Evolutionary conservation across 1,139 yeast genomes (phyloP).

Genomic region (Nematodospora anomalae): DNA sequence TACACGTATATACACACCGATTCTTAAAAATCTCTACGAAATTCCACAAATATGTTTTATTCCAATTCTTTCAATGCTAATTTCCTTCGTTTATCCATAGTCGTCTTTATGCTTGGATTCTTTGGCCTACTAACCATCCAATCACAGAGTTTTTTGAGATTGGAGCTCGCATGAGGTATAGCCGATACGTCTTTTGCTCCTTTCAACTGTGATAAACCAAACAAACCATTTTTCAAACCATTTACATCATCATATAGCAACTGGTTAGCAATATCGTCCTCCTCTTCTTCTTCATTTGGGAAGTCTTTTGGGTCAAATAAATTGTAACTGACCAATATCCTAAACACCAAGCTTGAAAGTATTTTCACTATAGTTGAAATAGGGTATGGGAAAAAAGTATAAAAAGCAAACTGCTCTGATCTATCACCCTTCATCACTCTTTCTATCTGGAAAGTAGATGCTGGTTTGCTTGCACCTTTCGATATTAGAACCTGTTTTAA

Average conservation of each 20-base stretch:
- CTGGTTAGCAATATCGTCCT: constrained; percentile 22
- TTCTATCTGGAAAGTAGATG: constrained; percentile 24
- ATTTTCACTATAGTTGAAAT: constrained; percentile 29
- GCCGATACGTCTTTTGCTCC: constrained; percentile 39
- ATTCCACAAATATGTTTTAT: too few species aligned
- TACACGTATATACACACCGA: neutral
- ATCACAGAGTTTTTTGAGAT: constrained; percentile 23
- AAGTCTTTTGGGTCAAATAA: constrained; percentile 31
- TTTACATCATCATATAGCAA: constrained; percentile 28
- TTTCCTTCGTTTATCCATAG: constrained; percentile 44
- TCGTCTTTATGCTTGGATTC: constrained; percentile 19
- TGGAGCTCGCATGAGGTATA: constrained; percentile 26
- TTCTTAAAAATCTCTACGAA: constrained; percentile 7
- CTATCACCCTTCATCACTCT: constrained; percentile 37
- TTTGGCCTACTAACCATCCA: constrained; percentile 25
- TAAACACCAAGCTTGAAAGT: constrained; percentile 21
- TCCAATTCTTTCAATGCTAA: constrained; percentile 45
- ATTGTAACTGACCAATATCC: constrained; percentile 21
- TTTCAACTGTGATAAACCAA: constrained; percentile 43
- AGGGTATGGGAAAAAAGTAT: constrained; percentile 48
- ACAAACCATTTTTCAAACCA: constrained; percentile 34
- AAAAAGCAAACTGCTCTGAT: constrained; percentile 41
- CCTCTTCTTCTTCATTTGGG: constrained; percentile 23
- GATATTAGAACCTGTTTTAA: constrained; percentile 8
- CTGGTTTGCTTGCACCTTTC: constrained; percentile 7